Conservation (phyloP, 345 rosid genomes). For the Mercurialis annua region DNA sequence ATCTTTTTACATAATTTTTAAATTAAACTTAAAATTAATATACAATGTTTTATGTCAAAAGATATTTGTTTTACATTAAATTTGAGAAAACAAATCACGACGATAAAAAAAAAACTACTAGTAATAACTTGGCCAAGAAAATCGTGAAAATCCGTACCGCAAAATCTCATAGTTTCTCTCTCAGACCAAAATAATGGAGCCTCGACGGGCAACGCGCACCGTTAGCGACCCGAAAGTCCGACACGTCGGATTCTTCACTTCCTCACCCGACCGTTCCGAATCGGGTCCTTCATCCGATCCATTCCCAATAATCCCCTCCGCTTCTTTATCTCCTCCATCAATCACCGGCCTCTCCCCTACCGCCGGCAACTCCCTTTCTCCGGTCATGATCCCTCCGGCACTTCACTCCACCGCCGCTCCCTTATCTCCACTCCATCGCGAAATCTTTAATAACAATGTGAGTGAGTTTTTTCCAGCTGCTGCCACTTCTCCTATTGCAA, state of each 20-base stretch:
- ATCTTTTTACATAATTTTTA: too few relatives aligned
- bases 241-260: slow-evolving; percentile 78
- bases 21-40: too few relatives aligned
- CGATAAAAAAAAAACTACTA: too few relatives aligned
- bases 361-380: slow-evolving; percentile 57
- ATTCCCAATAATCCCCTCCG: slow-evolving; percentile 26
- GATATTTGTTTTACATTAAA: too few relatives aligned
- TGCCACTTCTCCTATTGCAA: slow-evolving; percentile 35
- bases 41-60: too few relatives aligned
- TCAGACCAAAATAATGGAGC: slow-evolving; percentile 59
- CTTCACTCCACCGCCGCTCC: slow-evolving; percentile 59
- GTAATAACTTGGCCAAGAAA: too few relatives aligned
- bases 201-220: slow-evolving; percentile 69
- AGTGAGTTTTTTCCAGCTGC: slow-evolving; percentile 20
- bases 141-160: too few relatives aligned
- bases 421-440: slow-evolving; percentile 29
- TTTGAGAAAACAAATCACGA: too few relatives aligned
- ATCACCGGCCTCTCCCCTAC: slow-evolving; percentile 40
- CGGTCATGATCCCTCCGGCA: slow-evolving; percentile 92
- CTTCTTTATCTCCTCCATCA: slow-evolving; percentile 32
- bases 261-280: slow-evolving; percentile 39
- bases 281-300: slow-evolving; percentile 39
- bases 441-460: neutral
- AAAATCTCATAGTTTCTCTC: neutral
- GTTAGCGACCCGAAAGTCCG: slow-evolving; percentile 85